phyloP scores from a whole-genome alignment of 768 basidiomycete species.

The Xanthoconium purpureum region DNA sequence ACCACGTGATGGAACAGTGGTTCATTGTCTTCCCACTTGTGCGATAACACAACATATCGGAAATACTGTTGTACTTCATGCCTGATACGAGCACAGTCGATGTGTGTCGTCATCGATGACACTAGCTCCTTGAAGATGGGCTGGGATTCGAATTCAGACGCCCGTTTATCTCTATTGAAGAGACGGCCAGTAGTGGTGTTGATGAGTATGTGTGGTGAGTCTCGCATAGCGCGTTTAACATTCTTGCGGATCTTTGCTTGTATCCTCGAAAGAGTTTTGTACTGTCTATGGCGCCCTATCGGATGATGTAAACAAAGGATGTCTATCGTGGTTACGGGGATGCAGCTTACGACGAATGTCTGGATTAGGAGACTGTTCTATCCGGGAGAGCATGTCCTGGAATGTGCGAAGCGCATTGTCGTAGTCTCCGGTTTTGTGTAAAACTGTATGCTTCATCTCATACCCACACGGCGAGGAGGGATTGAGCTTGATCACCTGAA shows the following conservation, averaged over 20 bases:
- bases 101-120: background rate
- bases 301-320: background rate
- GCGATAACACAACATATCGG: background rate
- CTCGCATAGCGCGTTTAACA: background rate
- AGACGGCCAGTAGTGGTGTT: background rate
- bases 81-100: background rate
- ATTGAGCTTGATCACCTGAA: no score
- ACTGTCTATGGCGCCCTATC: background rate
- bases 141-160: background rate
- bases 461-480: no score
- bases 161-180: background rate
- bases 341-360: background rate
- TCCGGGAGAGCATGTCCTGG: constrained; percentile 3
- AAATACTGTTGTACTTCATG: background rate
- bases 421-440: no score
- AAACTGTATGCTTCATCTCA: no score
- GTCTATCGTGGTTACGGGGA: no score
- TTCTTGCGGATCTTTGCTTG: background rate
- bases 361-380: background rate
- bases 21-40: background rate
- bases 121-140: background rate
- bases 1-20: background rate
- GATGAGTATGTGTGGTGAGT: background rate
- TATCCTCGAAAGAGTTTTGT: background rate
- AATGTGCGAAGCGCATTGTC: background rate